A percentile compares a stretch with the other conserved stretches of the same genome.
Conservation (phyloP, 73 alveolate species). For the Durusdinium trenchii region DNA sequence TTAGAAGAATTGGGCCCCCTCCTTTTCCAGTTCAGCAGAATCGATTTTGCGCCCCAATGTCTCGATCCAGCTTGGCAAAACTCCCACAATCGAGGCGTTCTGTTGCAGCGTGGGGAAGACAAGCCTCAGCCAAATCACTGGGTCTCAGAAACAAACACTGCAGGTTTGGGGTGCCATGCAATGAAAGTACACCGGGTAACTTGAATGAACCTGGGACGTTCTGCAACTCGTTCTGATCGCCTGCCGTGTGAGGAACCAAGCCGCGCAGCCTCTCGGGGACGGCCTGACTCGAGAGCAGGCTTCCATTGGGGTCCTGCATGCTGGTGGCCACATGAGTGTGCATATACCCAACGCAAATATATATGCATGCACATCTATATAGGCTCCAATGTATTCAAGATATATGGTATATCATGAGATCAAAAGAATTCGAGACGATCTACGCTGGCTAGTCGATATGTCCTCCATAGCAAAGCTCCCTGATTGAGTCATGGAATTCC, state of each 20-base stretch:
- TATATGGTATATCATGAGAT: no score
- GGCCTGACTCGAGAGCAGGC: neutral
- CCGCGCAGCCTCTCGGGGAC: neutral
- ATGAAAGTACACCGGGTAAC: neutral
- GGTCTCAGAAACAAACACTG: no score
- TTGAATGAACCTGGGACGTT: neutral
- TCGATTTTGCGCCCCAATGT: constrained; percentile 29
- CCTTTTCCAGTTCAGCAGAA: neutral
- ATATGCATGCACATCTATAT: no score
- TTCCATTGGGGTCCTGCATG: neutral
- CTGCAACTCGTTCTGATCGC: neutral
- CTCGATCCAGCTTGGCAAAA: neutral
- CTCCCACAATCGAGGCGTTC: neutral
- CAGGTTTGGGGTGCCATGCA: neutral
- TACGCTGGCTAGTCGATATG: no score
- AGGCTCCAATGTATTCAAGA: no score
- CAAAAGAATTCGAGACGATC: no score
- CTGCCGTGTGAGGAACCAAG: neutral
- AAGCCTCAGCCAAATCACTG: neutral
- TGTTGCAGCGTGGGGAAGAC: constrained; percentile 31
- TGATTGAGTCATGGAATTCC: neutral
- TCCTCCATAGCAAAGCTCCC: neutral
- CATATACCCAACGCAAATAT: no score
- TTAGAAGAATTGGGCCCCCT: no score
- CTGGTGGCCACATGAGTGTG: no score